These are phyloP conservation scores for Hypocreales sp. DNA, from an alignment of 2,329 filamentous ascomycete species.

Conservation along the genomic window DNA sequence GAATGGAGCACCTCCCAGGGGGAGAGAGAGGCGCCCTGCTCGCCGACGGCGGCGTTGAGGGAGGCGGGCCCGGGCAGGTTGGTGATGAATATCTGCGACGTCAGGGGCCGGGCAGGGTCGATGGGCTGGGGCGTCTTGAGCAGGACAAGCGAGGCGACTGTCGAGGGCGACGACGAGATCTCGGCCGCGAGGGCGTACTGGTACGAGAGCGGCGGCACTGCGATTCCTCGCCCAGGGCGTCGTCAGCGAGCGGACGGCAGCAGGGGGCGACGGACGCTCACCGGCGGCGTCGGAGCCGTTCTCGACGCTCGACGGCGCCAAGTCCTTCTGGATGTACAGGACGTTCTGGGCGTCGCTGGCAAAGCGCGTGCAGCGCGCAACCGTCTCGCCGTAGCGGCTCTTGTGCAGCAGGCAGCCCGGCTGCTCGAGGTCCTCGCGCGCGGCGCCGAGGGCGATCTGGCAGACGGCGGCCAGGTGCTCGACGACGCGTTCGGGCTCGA, in stretches of 20 bases:
- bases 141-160: slow-evolving; percentile 72
- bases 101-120: slow-evolving; percentile 67
- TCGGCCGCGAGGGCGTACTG: slow-evolving; percentile 73
- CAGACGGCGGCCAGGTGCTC: slow-evolving; percentile 59
- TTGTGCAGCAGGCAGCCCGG: slow-evolving; percentile 71
- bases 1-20: slow-evolving; percentile 90
- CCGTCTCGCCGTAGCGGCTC: slow-evolving; percentile 57
- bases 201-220: too few species aligned
- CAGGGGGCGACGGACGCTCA: slow-evolving; percentile 20
- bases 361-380: slow-evolving; percentile 79
- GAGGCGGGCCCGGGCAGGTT: slow-evolving; percentile 75
- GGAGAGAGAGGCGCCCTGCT: slow-evolving; percentile 59
- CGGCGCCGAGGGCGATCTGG: slow-evolving; percentile 59
- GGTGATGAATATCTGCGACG: slow-evolving; percentile 80
- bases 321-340: slow-evolving; percentile 82
- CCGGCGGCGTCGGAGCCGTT: slow-evolving; percentile 30
- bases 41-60: slow-evolving; percentile 47
- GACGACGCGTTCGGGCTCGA: slow-evolving; percentile 55
- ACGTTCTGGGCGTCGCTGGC: slow-evolving; percentile 76
- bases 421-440: slow-evolving; percentile 62
- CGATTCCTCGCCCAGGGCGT: too few species aligned
- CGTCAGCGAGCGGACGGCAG: too few species aligned
- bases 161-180: slow-evolving; percentile 64
- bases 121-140: slow-evolving; percentile 83
- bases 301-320: slow-evolving; percentile 27